Base-by-base conservation (phyloP, 1,284 basidiomycete genomes). In the Ustilago sp. region DNA sequence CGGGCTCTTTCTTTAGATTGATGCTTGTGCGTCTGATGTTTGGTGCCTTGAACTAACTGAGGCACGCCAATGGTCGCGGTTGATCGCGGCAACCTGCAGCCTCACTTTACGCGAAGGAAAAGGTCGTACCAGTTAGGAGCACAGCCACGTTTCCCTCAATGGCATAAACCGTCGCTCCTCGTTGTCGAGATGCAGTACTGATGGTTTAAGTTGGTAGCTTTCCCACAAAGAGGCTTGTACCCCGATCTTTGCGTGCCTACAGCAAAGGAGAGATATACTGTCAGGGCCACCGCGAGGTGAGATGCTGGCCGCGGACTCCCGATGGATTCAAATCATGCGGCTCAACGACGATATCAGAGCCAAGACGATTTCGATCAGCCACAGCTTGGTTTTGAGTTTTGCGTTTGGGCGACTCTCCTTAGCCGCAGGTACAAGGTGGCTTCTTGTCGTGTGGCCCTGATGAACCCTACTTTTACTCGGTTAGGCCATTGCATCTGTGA, bases 381-480 rank as follows among this genome's bases (percentile, higher is more conserved):
- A 45, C 43, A 45, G 43, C 43, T 19, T 45, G 43, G n/a, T 19
- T 45, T 19, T 9, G 8, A 28, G 23, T n/a, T 7, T 19, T 45
- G 19, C 43, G 11, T 45, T 17, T 15, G 15, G 39, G 39, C 7
- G 39, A 41, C 13, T 41, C 39, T 28, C 23, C 23, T 41, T 41
- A 9, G 39, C 39, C 17, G 39, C 15, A 41, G 39, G 17, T 17
- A 41, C 39, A 15, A 41, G 39, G n/a, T 28, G 15, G 48, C 48
- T 31, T 28, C 48, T 50, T 31, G 31, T 17, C 48, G 28, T 50
- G 48, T 50, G 13, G n/a, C n/a, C n/a, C 11, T 45, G 43, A 13
- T 8, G 48, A 50, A 50, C 48, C 48, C 48, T 50, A 32, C 28
- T 50, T 48, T 48, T 48, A 23, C 41, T 43, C 56, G 43, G 36